A percentile compares a stretch with the other conserved stretches of the same genome.
phyloP scores from a whole-genome alignment of 192 early-diverging fungal genomes.

The Chytriomyces sp. region DNA sequence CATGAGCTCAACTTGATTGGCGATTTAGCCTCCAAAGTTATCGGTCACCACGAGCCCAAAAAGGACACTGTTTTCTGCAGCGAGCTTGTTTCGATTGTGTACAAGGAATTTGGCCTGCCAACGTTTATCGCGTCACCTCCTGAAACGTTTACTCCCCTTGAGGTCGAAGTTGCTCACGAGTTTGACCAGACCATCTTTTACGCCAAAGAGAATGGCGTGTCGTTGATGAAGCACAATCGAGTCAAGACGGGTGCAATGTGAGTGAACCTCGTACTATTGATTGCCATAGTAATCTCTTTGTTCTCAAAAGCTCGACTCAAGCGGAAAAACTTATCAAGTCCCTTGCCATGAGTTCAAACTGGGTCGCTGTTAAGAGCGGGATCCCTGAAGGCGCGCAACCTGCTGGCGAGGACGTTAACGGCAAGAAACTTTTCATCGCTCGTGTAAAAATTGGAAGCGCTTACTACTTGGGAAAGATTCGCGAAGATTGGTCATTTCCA shows the following conservation, averaged over 20 bases:
- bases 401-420: conserved; percentile 22
- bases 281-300: background rate
- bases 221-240: background rate
- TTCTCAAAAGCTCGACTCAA: background rate
- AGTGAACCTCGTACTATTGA: background rate
- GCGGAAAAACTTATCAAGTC: conserved; percentile 1
- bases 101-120: conserved; percentile 14
- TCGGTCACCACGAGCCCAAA: background rate
- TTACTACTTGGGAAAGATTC: conserved; percentile 20
- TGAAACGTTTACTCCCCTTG: conserved; percentile 20
- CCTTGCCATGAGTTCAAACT: background rate
- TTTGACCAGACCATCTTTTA: conserved; percentile 7
- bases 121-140: conserved; percentile 21
- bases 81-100: conserved; percentile 34
- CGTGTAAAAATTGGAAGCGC: conserved; percentile 26
- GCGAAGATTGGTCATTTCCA: background rate
- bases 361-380: background rate
- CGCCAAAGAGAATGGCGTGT: conserved; percentile 6
- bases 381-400: conserved; percentile 17
- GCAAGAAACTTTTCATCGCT: conserved; percentile 15
- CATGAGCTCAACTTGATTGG: conserved; percentile 1
- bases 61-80: conserved; percentile 41
- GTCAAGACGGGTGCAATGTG: background rate
- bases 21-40: conserved; percentile 6
- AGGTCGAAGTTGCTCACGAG: conserved; percentile 3